Base-by-base conservation (phyloP, 257 asterid species). In the Linderniella brevidens region DNA sequence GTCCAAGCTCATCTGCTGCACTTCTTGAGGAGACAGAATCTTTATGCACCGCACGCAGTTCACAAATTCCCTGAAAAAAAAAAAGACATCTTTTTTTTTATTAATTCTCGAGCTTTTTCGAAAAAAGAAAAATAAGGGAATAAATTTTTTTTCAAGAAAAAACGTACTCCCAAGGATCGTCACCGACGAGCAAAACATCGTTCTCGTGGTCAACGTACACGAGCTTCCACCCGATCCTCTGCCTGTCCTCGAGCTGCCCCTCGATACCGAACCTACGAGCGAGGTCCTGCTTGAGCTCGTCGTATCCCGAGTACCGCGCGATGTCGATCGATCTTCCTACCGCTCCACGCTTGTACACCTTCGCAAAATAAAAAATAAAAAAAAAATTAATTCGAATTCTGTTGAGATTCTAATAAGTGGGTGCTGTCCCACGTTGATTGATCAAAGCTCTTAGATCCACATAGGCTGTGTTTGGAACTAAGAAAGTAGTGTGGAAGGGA, bases 321-420 rank as follows among this genome's bases (percentile, higher is more conserved):
- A 49, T 35, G 41, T 49, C 54, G 17, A 49, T 49, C 4, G 54
- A 49, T 14, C 54, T 49, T 13, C 54, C 54, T 13, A 49, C 54
- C 0, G 54, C 54, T 49, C 54, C 54, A 13, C 54, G 54, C 35
- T 49, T 49, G 41, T 49, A 49, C 17, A 49, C 54, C 54, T 49
- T 10, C 5, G 37, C n/a, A 5, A 12, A 19, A 8, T 1, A 15
- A 45, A 6, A 4, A 11, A 15, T 3, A 5, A 17, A 15, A 25
- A 43, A 43, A 13, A 9, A n/a, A n/a, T n/a, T n/a, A n/a, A n/a
- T n/a, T n/a, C n/a, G n/a, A n/a, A n/a, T n/a, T n/a, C n/a, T n/a
- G n/a, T n/a, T n/a, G n/a, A n/a, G n/a, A n/a, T n/a, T n/a, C n/a
- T n/a, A n/a, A n/a, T n/a, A n/a, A n/a, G n/a, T n/a, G n/a, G n/a